A percentile compares a stretch with the other conserved stretches of the same genome.
phyloP scores from a whole-genome alignment of 306 rosid genomes.

The Parietaria judaica region DNA sequence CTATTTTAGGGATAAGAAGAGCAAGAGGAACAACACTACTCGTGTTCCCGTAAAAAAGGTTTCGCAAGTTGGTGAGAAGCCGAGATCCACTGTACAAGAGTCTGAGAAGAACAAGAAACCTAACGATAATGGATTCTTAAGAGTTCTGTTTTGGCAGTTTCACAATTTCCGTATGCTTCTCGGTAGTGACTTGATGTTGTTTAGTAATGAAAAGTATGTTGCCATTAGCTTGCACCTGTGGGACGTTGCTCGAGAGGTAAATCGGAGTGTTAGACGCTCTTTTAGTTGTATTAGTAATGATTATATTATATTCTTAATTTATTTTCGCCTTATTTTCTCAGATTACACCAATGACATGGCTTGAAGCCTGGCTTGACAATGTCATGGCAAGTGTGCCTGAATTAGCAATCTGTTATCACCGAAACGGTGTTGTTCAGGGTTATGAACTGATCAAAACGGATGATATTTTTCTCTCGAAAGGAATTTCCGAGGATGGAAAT shows the following conservation, averaged over 20 bases:
- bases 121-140: slow-evolving; percentile 58
- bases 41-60: slow-evolving; percentile 51
- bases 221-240: slow-evolving; percentile 96
- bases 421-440: slow-evolving; percentile 93
- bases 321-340: slow-evolving; percentile 20
- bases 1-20: slow-evolving; percentile 60
- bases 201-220: slow-evolving; percentile 88
- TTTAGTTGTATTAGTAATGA: slow-evolving; percentile 4
- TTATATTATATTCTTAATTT: slow-evolving; percentile 3
- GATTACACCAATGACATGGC: slow-evolving; percentile 96
- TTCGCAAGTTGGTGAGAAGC: slow-evolving; percentile 78
- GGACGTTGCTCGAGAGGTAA: slow-evolving; percentile 86
- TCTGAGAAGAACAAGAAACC: slow-evolving; percentile 74
- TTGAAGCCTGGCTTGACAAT: slow-evolving; percentile 99
- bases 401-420: slow-evolving; percentile 93
- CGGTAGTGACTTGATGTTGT: slow-evolving; percentile 87
- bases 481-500: slow-evolving; percentile 86
- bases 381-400: slow-evolving; percentile 99
- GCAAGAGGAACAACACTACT: slow-evolving; percentile 39
- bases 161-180: slow-evolving; percentile 96
- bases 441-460: slow-evolving; percentile 91
- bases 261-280: slow-evolving; percentile 13
- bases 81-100: slow-evolving; percentile 59
- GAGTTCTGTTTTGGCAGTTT: slow-evolving; percentile 93
- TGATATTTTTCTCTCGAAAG: slow-evolving; percentile 82